Percentiles rank a stretch among this genome's conserved stretches.
These are phyloP conservation scores for Tylopilus sp. DNA, from an alignment of 1,284 basidiomycete genomes.

Conservation along the genomic window DNA sequence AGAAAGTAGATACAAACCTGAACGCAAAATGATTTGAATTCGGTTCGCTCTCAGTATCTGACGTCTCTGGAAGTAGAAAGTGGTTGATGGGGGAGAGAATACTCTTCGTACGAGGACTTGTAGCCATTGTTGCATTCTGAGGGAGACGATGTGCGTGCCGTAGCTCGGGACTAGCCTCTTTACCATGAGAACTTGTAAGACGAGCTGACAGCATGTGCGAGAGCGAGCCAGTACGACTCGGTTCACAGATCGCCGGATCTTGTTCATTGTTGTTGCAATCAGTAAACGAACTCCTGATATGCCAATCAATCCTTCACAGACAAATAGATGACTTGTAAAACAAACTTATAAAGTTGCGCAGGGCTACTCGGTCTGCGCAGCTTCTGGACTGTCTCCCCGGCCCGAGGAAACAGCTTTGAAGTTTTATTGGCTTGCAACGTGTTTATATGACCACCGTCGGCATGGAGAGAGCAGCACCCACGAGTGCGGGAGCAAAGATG, in stretches of 20 bases:
- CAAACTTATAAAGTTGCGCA: conserved; percentile 21
- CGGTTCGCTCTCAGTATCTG: conserved; percentile 8
- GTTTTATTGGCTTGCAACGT: conserved; percentile 6
- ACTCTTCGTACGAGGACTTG: conserved; percentile 7
- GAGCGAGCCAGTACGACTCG: conserved; percentile 6
- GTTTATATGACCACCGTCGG: neutral
- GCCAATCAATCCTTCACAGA: conserved; percentile 12
- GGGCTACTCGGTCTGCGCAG: conserved; percentile 6
- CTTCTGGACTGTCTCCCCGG: conserved; percentile 1
- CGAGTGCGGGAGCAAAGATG: conserved; percentile 5
- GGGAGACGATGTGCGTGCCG: neutral
- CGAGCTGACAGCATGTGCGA: conserved; percentile 7
- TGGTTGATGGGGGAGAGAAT: conserved; percentile 35
- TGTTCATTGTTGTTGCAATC: neutral
- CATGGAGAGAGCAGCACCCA: neutral
- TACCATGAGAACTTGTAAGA: conserved; percentile 7
- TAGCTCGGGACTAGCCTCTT: conserved; percentile 8
- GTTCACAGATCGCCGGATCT: neutral
- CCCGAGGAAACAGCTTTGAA: conserved; percentile 1
- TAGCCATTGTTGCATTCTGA: neutral
- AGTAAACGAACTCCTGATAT: conserved; percentile 4
- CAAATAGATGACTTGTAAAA: neutral
- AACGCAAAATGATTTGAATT: conserved; percentile 14
- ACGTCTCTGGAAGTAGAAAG: conserved; percentile 25
- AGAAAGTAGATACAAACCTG: conserved; percentile 18